A percentile compares a stretch with the other conserved stretches of the same genome.
Conservation (phyloP, 192 early-diverging fungal species). For the Paraglomus brasilianum region DNA sequence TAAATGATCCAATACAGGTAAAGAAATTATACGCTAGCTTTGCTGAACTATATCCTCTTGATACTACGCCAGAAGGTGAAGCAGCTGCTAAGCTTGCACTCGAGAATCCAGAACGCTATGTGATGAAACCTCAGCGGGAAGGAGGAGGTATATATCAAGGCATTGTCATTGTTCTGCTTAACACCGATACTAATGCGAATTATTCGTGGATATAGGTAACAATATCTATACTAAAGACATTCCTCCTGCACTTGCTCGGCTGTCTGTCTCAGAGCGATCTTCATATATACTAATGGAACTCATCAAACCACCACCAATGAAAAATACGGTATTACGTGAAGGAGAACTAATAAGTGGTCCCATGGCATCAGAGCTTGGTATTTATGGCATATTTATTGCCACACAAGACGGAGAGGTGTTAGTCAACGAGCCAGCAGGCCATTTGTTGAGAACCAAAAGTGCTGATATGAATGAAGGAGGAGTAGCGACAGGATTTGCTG, state of each 20-base stretch:
- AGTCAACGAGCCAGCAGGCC: constrained; percentile 78
- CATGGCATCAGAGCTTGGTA: constrained; percentile 90
- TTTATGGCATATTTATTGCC: constrained; percentile 88
- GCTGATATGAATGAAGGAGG: constrained; percentile 88
- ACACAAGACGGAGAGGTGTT: constrained; percentile 41
- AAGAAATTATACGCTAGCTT: constrained; percentile 68
- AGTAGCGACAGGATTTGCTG: constrained; percentile 92
- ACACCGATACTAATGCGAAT: background rate
- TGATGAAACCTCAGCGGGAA: constrained; percentile 96
- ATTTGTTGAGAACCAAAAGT: constrained; percentile 91
- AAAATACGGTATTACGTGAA: constrained; percentile 74
- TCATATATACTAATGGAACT: constrained; percentile 97
- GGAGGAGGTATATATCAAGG: constrained; percentile 70
- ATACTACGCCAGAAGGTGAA: constrained; percentile 61
- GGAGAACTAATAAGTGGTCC: constrained; percentile 68
- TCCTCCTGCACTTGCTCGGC: constrained; percentile 45
- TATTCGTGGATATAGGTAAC: constrained; percentile 50
- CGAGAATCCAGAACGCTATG: constrained; percentile 63
- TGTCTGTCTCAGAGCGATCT: constrained; percentile 66
- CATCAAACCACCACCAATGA: constrained; percentile 73
- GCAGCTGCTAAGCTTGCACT: constrained; percentile 68
- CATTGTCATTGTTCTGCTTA: too few species aligned
- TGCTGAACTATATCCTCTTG: constrained; percentile 89
- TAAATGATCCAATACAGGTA: constrained; percentile 45
- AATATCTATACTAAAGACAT: constrained; percentile 92